Base-by-base conservation (phyloP, 2,329 filamentous ascomycete genomes). In the Talaromyces islandicus region DNA sequence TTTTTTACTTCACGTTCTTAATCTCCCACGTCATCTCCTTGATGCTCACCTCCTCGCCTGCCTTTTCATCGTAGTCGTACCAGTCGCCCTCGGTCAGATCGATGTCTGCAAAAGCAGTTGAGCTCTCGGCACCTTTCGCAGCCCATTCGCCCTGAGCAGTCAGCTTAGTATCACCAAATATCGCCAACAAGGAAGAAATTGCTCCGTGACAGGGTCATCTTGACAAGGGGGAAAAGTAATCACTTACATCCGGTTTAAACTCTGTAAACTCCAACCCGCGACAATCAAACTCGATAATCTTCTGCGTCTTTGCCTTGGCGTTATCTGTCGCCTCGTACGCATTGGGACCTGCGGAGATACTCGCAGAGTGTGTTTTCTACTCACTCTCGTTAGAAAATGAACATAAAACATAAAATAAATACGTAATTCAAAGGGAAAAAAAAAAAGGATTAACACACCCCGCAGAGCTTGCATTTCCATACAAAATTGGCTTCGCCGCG, bases 401-500 rank as follows among this genome's bases (percentile, higher is more conserved):
- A 27, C 25, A 27, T 12, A 24, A 27, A 17, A 12, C 27, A 11
- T 14, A 19, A 21, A 57, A 59, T 27, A 43, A 7, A 27, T 29
- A 29, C 3, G 14, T 9, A 30, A 21, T 56, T 2, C 4, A 7
- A 24, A 53, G 14, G 10, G 6, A 14, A 19, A 7, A 14, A 29
- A 2, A 6, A 7, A 14, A 29, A 5, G 3, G 48, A 30, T n/a
- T 17, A 11, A 73, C 77, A 30, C 66, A 94, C 92, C 85, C 94
- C 95, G 87, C 94, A 99, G 73, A 94, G 93, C 77, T 95, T 96
- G 83, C 94, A 99, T 75, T 87, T 92, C 93, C 94, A 99, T n/a
- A 99, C 94, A 76, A 99, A 99, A 76, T 97, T 97, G 63, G 94
- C 94, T 76, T 97, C 92, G 65, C 94, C 94, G 70, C 91, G 85